Base-by-base conservation (phyloP, 2,329 filamentous ascomycete species). In the Neofusicoccum umdonicola region DNA sequence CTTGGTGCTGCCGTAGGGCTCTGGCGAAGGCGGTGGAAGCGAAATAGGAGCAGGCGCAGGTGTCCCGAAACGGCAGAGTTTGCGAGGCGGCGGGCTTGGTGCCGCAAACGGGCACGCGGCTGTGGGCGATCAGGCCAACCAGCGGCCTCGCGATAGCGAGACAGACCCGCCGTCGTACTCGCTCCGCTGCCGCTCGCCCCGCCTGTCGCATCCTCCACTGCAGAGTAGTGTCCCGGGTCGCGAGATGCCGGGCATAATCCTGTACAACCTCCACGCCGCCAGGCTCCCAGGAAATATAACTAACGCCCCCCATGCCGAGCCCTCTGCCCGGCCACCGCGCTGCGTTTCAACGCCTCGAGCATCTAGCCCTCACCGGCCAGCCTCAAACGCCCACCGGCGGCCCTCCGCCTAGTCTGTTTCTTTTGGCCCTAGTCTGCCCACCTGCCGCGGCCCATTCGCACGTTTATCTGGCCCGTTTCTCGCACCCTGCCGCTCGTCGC, bases 21-120 rank as follows among this genome's bases (percentile, higher is more conserved):
- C 27, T 31, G 27, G 27, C 27, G 6, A 17, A n/a, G 48, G 31
- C 17, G 54, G 54, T 44, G 39, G 56, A 60, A 37, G 56, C 56
- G 56, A 47, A 47, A 60, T 60, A 47, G 42, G 56, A 60, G 56
- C 56, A 19, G 34, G 54, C 13, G 41, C n/a, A 42, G 42, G 42
- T 60, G 31, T 39, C 56, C 54, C 41, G 37, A 60, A 60, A 11
- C 5, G 56, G 56, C 34, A 60, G 56, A 47, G 56, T n/a, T 60
- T 60, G 56, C 56, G 56, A 60, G 56, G 13, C 6, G 56, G 56
- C 56, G 42, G 56, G 56, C 56, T 4, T 47, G 42, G 42, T 15
- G 42, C 56, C 56, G 56, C 56, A 60, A 47, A 35, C 56, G 44
- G 54, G 54, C 51, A 41, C 50, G 50, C 50, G 50, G 50, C 50